A percentile compares a stretch with the other conserved stretches of the same genome.
Evolutionary conservation across 1,284 basidiomycete species (phyloP).

Genomic region (Wolfiporia cocos): DNA sequence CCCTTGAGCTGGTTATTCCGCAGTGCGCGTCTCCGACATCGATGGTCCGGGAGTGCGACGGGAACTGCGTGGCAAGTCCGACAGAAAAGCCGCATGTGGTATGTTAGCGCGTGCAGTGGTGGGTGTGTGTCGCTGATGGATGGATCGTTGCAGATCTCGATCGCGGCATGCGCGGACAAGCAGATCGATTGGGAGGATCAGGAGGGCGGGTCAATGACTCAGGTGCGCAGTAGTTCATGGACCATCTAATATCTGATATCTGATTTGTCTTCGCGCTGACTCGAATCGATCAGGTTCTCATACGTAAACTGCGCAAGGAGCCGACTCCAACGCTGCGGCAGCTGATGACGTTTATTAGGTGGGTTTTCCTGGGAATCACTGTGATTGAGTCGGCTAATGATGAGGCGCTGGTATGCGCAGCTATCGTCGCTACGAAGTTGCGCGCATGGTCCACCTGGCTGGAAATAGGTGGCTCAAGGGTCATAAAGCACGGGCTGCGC

Average conservation of each 20-base stretch:
- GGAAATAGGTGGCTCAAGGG: constrained; percentile 2
- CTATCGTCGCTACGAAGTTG: constrained; percentile 1
- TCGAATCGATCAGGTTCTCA: neutral
- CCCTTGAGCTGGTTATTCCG: constrained; percentile 3
- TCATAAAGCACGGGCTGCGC: too few species aligned
- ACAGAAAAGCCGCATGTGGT: constrained; percentile 13
- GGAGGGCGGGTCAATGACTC: constrained; percentile 16
- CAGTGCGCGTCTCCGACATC: constrained; percentile 9
- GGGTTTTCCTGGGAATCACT: neutral
- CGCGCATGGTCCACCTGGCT: neutral
- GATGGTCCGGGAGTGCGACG: constrained; percentile 9
- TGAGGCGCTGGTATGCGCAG: too few species aligned
- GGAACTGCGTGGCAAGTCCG: constrained; percentile 10
- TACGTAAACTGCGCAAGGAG: constrained; percentile 1
- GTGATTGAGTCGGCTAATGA: neutral
- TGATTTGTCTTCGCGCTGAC: too few species aligned
- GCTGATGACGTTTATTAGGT: constrained; percentile 3
- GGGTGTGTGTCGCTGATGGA: neutral
- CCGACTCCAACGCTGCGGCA: constrained; percentile 1
- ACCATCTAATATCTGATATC: neutral
- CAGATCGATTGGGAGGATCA: constrained; percentile 16
- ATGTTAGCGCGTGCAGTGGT: too few species aligned
- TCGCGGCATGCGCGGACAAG: constrained; percentile 16
- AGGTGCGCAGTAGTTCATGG: constrained; percentile 5
- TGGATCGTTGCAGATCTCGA: constrained; percentile 13